These are phyloP conservation scores for Cyclotella atomus DNA, from an alignment of 108 stramenopile species.

Conservation along the genomic window DNA sequence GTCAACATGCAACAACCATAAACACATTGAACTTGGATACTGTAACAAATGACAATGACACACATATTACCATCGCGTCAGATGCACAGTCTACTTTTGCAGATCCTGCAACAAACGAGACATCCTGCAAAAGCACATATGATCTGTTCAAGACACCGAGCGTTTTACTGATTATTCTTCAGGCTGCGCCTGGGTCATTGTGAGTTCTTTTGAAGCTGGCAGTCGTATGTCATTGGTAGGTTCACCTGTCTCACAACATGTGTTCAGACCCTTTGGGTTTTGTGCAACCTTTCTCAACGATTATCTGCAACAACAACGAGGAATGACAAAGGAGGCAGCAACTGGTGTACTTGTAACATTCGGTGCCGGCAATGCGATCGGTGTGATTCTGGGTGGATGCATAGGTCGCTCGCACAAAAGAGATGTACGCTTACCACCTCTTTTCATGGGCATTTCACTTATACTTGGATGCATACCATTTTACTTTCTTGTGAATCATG, in stretches of 20 bases:
- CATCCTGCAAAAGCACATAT: conserved; percentile 40
- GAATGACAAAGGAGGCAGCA: conserved; percentile 50
- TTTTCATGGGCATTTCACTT: conserved; percentile 47
- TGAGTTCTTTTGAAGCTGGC: too few relatives aligned
- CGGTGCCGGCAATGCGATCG: conserved; percentile 57
- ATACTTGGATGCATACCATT: conserved; percentile 49
- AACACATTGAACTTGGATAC: background rate
- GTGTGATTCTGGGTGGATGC: conserved; percentile 37
- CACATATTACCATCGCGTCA: background rate
- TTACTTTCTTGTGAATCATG: conserved; percentile 44
- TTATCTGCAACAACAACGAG: conserved; percentile 52
- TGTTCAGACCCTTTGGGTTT: conserved; percentile 51
- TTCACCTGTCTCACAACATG: background rate
- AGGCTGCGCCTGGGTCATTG: conserved; percentile 55
- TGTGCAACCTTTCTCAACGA: conserved; percentile 58
- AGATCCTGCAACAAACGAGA: background rate
- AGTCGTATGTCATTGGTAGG: too few relatives aligned
- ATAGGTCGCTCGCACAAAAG: conserved; percentile 51
- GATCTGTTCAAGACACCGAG: conserved; percentile 48
- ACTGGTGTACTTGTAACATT: conserved; percentile 53
- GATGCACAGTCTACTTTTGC: background rate
- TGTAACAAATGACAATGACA: conserved; percentile 1
- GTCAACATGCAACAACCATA: background rate
- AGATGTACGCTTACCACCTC: conserved; percentile 39
- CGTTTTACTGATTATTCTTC: conserved; percentile 50